Evolutionary conservation across 1,284 basidiomycete species (phyloP).

Genomic region (Exsudoporus floridanus): DNA sequence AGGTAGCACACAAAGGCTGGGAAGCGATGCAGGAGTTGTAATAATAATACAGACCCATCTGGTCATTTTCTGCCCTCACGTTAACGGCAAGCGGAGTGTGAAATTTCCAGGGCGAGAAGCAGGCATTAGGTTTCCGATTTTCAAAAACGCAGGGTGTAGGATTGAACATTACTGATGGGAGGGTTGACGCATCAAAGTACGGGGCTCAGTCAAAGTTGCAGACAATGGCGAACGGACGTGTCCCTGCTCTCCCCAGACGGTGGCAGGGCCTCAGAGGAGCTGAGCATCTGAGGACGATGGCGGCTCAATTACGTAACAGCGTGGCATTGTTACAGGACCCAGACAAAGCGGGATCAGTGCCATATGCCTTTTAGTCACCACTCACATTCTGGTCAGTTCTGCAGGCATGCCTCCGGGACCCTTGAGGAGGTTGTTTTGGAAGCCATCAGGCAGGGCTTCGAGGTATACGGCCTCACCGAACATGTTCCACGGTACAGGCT

Average conservation of each 20-base stretch:
- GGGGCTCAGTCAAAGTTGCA: conserved; percentile 12
- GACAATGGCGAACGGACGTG: no score
- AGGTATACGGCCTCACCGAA: conserved; percentile 88
- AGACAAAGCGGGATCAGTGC: no score
- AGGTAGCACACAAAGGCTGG: not conserved
- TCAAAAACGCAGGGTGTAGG: conserved; percentile 22
- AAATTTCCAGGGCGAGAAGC: conserved; percentile 33
- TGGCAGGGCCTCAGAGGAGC: no score
- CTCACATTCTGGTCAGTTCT: conserved; percentile 97
- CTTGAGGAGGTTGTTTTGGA: conserved; percentile 80
- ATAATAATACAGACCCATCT: no score
- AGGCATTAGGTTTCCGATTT: conserved; percentile 33
- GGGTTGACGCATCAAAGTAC: conserved; percentile 27
- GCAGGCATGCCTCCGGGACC: conserved; percentile 80
- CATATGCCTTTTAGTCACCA: conserved; percentile 90
- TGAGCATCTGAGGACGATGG: no score
- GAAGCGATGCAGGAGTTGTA: no score
- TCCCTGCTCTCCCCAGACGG: no score
- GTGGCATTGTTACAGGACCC: conserved; percentile 5
- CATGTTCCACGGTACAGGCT: conserved; percentile 86
- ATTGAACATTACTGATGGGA: conserved; percentile 16
- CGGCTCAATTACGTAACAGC: conserved; percentile 23
- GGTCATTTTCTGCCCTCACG: not conserved
- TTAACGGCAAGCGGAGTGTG: conserved; percentile 18
- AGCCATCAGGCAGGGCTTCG: conserved; percentile 79